Evolutionary conservation across 805 yeast species (phyloP).

Genomic region (Teunomyces tritomae): DNA sequence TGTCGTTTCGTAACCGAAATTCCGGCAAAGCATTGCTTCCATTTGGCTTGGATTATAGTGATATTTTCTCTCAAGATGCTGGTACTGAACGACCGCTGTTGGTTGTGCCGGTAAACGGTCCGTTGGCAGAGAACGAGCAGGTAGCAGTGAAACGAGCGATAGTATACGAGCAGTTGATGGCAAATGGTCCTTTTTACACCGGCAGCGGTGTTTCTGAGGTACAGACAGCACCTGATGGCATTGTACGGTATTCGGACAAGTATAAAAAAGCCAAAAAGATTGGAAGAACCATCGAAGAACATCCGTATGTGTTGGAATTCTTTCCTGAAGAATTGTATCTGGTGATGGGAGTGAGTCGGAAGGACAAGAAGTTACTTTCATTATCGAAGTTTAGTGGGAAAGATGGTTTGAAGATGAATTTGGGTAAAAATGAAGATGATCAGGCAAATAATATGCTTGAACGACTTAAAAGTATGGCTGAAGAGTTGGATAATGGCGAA

Average conservation of each 20-base stretch:
- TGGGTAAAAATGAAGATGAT: slow-evolving; percentile 27
- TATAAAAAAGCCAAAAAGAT: slow-evolving; percentile 69
- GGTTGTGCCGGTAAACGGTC: slow-evolving; percentile 65
- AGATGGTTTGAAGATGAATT: slow-evolving; percentile 38
- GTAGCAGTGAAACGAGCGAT: slow-evolving; percentile 53
- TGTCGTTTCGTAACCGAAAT: slow-evolving; percentile 57
- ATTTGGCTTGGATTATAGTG: slow-evolving; percentile 70
- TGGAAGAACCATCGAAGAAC: slow-evolving; percentile 72
- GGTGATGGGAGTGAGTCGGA: slow-evolving; percentile 63
- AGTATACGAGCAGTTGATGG: slow-evolving; percentile 51
- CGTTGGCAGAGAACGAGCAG: slow-evolving; percentile 50
- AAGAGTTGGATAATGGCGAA: slow-evolving; percentile 41
- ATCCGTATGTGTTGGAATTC: slow-evolving; percentile 67
- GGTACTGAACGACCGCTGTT: slow-evolving; percentile 41
- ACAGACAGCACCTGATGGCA: slow-evolving; percentile 51
- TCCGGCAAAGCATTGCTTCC: slow-evolving; percentile 52
- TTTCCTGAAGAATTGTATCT: slow-evolving; percentile 77
- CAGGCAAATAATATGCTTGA: slow-evolving; percentile 37
- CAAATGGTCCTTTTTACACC: slow-evolving; percentile 66
- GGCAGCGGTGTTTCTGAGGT: slow-evolving; percentile 34
- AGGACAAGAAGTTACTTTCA: slow-evolving; percentile 48
- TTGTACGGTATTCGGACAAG: slow-evolving; percentile 78
- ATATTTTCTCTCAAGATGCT: slow-evolving; percentile 41
- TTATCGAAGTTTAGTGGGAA: slow-evolving; percentile 37
- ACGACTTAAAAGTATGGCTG: slow-evolving; percentile 44